These are phyloP conservation scores for Pseudogymnoascus sp. DNA, from an alignment of 2,329 filamentous ascomycete species.

Conservation along the genomic window DNA sequence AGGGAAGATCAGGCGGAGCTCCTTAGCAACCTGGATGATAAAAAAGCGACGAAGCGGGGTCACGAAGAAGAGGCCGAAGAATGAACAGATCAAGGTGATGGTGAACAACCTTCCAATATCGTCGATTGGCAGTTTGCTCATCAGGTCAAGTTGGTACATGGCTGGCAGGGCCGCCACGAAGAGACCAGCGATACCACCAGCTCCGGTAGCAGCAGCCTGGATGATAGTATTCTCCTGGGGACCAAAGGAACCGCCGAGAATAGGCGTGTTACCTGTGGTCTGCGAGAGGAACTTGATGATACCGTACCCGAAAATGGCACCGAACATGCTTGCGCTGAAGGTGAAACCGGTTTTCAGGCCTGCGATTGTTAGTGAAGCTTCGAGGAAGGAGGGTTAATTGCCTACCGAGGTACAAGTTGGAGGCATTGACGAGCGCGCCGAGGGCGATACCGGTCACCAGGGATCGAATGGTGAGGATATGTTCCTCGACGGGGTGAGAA, in stretches of 20 bases:
- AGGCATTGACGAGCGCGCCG: slow-evolving; percentile 53
- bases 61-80: slow-evolving; percentile 58
- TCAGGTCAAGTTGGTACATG: slow-evolving; percentile 48
- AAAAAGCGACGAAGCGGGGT: slow-evolving; percentile 61
- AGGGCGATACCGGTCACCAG: slow-evolving; percentile 47
- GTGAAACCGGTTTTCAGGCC: slow-evolving; percentile 46
- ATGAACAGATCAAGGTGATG: slow-evolving; percentile 53
- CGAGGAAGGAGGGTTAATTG: slow-evolving; percentile 28
- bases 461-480: slow-evolving; percentile 48
- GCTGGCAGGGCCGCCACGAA: slow-evolving; percentile 54
- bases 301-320: slow-evolving; percentile 52
- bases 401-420: slow-evolving; percentile 52
- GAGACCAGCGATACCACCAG: slow-evolving; percentile 48
- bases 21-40: slow-evolving; percentile 56
- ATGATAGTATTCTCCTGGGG: slow-evolving; percentile 57
- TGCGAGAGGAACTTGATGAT: slow-evolving; percentile 48
- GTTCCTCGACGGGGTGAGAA: slow-evolving; percentile 36
- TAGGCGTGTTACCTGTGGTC: slow-evolving; percentile 40
- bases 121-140: slow-evolving; percentile 38
- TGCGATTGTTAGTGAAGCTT: slow-evolving; percentile 22
- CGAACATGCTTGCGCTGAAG: slow-evolving; percentile 41
- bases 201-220: slow-evolving; percentile 51
- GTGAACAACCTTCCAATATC: slow-evolving; percentile 53
- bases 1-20: slow-evolving; percentile 53
- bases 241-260: slow-evolving; percentile 47